A percentile compares a stretch with the other conserved stretches of the same genome.
These are phyloP conservation scores for Calonectria fujianensis DNA, from an alignment of 2,329 filamentous ascomycete genomes.

Conservation along the genomic window DNA sequence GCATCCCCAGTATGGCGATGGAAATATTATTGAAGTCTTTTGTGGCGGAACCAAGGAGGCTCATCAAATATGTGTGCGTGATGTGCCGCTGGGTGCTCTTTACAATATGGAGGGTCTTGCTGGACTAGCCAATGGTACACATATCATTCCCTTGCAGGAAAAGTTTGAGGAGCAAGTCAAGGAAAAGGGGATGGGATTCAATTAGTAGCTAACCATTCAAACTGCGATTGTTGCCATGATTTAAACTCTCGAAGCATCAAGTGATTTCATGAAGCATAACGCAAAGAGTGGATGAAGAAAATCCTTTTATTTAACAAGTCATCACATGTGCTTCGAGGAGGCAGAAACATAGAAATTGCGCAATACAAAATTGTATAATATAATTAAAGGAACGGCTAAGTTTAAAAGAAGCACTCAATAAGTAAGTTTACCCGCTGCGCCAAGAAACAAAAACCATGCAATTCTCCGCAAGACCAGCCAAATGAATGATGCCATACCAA, in stretches of 20 bases:
- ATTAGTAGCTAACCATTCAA: background rate
- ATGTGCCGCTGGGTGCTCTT: constrained; percentile 19
- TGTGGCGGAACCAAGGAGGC: constrained; percentile 22
- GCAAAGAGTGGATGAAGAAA: background rate
- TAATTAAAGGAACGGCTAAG: background rate
- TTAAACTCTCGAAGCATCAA: too few relatives aligned
- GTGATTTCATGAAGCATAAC: background rate
- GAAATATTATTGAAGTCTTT: constrained; percentile 30
- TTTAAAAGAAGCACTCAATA: background rate
- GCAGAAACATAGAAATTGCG: background rate
- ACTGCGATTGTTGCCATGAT: too few relatives aligned
- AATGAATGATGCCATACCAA: background rate
- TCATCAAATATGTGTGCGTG: constrained; percentile 20
- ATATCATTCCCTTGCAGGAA: constrained; percentile 15
- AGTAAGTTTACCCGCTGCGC: background rate
- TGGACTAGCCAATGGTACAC: constrained; percentile 11
- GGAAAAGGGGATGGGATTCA: constrained; percentile 20
- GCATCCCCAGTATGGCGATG: constrained; percentile 15
- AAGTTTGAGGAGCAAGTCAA: constrained; percentile 14
- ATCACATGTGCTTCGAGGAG: background rate
- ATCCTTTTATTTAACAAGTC: too few relatives aligned
- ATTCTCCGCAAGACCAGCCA: background rate
- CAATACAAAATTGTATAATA: background rate
- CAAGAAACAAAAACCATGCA: constrained; percentile 8
- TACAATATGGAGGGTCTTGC: constrained; percentile 25